Percentiles rank a stretch among this genome's conserved stretches.
Evolutionary conservation across 306 rosid genomes (phyloP).

Genomic region (Citrullus amarus): DNA sequence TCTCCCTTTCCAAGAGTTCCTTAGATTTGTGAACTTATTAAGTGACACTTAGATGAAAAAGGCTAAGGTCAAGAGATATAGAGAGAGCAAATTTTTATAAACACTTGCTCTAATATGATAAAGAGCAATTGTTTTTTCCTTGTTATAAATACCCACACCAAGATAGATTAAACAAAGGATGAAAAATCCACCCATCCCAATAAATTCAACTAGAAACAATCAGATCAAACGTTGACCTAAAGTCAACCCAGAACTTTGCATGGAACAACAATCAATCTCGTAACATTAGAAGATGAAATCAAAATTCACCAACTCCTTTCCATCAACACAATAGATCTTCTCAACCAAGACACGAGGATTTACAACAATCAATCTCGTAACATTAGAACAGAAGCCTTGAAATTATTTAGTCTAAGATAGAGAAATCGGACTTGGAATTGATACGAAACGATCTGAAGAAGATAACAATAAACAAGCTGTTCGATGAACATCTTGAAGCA

Average conservation of each 20-base stretch:
- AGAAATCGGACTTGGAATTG: background rate
- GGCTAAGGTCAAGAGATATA: background rate
- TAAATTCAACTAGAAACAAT: background rate
- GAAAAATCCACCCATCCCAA: background rate
- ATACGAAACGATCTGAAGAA: background rate
- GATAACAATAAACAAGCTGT: background rate
- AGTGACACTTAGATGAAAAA: background rate
- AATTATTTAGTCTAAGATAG: background rate
- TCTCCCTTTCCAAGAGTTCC: background rate
- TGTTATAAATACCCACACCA: background rate
- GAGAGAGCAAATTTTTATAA: background rate
- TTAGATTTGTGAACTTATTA: background rate
- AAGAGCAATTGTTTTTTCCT: background rate
- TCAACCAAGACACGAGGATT: background rate
- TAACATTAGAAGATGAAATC: background rate
- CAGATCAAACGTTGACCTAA: conserved; percentile 3
- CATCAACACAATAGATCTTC: background rate
- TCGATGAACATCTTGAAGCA: background rate
- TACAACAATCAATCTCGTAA: background rate
- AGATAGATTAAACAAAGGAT: background rate
- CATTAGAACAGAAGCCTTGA: background rate
- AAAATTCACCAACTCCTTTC: background rate
- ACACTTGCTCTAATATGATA: too few relatives aligned
- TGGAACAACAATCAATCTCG: background rate
- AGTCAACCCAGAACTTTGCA: background rate